Percentiles rank a stretch among this genome's conserved stretches.
Conservation (phyloP, 148 eudicot species). For the Chenopodium formosanum region DNA sequence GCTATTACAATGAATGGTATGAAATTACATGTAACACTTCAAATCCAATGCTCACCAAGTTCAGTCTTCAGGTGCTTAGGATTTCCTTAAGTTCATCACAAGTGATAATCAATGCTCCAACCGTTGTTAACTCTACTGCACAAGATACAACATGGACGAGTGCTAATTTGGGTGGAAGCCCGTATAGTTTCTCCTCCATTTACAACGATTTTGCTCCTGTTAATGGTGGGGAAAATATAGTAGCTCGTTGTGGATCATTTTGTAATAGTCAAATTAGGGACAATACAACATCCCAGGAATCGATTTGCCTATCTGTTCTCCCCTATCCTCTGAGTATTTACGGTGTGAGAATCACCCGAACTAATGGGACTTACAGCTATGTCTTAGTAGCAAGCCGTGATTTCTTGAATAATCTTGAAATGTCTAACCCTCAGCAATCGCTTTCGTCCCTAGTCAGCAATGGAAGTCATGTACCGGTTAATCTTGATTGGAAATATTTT, state of each 20-base stretch:
- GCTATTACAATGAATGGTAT: slow-evolving; percentile 23
- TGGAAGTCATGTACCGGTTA: slow-evolving; percentile 15
- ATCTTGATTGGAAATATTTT: slow-evolving; percentile 15
- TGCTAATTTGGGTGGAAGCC: slow-evolving; percentile 18
- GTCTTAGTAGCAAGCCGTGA: slow-evolving; percentile 5
- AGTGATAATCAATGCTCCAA: slow-evolving; percentile 14
- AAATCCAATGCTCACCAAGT: slow-evolving; percentile 11
- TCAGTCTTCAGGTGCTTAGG: slow-evolving; percentile 18
- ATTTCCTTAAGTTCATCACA: not conserved
- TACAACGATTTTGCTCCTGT: slow-evolving; percentile 22
- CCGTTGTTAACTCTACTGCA: slow-evolving; percentile 5
- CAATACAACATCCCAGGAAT: not conserved
- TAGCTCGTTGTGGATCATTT: slow-evolving; percentile 13
- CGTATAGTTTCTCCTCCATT: slow-evolving; percentile 14
- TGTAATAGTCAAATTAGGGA: not conserved
- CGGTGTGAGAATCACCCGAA: slow-evolving; percentile 13
- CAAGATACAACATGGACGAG: slow-evolving; percentile 12
- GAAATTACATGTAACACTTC: slow-evolving; percentile 8
- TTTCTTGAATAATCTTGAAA: slow-evolving; percentile 1
- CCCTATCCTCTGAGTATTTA: slow-evolving; percentile 11
- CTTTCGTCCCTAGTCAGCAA: slow-evolving; percentile 9
- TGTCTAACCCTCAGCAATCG: slow-evolving; percentile 7
- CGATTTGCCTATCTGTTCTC: slow-evolving; percentile 14
- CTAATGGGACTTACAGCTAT: slow-evolving; percentile 9
- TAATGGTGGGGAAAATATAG: not conserved